phyloP scores from a whole-genome alignment of 768 basidiomycete species.

The Dendrothele bispora region DNA sequence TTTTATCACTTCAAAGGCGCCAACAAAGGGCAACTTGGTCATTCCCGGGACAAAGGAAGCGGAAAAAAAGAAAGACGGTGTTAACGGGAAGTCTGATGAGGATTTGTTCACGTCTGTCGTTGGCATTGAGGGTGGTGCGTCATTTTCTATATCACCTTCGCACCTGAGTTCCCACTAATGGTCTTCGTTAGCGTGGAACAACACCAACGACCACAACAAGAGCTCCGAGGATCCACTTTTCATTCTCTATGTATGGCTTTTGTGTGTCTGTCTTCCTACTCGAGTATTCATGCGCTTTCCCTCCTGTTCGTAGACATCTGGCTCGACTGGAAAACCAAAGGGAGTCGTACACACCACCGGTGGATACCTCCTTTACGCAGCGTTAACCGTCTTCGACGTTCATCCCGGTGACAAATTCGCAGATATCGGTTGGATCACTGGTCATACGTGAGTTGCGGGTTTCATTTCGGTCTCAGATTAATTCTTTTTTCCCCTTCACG shows the following conservation, averaged over 20 bases:
- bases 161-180: no score
- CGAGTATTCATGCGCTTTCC: slow-evolving; percentile 5
- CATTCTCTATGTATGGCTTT: slow-evolving; percentile 87
- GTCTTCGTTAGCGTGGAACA: no score
- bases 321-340: slow-evolving; percentile 95
- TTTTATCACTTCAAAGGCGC: slow-evolving; percentile 80
- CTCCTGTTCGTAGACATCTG: slow-evolving; percentile 67
- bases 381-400: slow-evolving; percentile 92
- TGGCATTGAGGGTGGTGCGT: slow-evolving; percentile 83
- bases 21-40: slow-evolving; percentile 76
- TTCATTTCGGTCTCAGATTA: no score
- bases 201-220: no score
- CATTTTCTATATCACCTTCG: no score
- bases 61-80: slow-evolving; percentile 66
- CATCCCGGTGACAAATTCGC: slow-evolving; percentile 97
- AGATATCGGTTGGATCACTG: slow-evolving; percentile 98
- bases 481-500: no score
- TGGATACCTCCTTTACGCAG: slow-evolving; percentile 89
- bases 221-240: slow-evolving; percentile 94
- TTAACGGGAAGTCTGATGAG: no score
- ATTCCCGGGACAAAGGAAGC: slow-evolving; percentile 84
- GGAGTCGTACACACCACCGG: slow-evolving; percentile 91
- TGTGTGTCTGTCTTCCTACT: background rate
- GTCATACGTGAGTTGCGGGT: slow-evolving; percentile 81
- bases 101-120: slow-evolving; percentile 96